Percentiles rank a stretch among this genome's conserved stretches.
Conservation (phyloP, 352 stramenopile genomes). For the Aphanomyces stellatus region DNA sequence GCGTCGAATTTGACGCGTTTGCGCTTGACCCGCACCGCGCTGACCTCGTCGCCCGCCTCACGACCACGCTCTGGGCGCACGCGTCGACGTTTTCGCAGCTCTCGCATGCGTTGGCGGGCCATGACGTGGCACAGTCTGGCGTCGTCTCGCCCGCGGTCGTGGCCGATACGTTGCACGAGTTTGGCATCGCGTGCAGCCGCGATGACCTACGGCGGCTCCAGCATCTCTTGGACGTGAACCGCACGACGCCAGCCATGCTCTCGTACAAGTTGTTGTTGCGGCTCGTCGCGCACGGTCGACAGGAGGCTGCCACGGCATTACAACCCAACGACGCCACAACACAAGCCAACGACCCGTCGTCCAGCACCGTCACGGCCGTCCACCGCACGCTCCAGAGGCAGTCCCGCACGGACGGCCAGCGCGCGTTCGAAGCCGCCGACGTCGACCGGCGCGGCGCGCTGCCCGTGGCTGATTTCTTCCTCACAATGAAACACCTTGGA, state of each 20-base stretch:
- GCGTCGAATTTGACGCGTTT: conserved; percentile 76
- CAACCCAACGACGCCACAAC: background rate
- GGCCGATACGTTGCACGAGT: conserved; percentile 27
- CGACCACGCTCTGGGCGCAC: background rate
- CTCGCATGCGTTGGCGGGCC: conserved; percentile 26
- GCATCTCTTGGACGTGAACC: conserved; percentile 64
- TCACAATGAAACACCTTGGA: conserved; percentile 10
- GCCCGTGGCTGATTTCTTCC: conserved; percentile 4
- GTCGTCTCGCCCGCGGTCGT: background rate
- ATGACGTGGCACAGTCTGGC: conserved; percentile 27
- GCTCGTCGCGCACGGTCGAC: conserved; percentile 32
- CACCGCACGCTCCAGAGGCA: background rate
- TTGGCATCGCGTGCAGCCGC: conserved; percentile 22
- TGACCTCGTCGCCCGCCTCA: conserved; percentile 30
- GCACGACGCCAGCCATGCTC: conserved; percentile 25
- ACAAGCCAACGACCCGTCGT: background rate
- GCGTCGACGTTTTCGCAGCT: conserved; percentile 27
- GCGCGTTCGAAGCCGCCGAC: background rate
- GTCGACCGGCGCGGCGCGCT: background rate
- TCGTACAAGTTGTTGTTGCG: conserved; percentile 72
- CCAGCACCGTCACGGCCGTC: background rate
- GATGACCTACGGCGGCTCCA: conserved; percentile 35
- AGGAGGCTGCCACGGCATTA: background rate
- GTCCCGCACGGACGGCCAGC: background rate
- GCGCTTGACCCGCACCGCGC: conserved; percentile 44